These are phyloP conservation scores for Cnidoscolus chayamansa DNA, from an alignment of 441 rosid genomes.

Conservation along the genomic window DNA sequence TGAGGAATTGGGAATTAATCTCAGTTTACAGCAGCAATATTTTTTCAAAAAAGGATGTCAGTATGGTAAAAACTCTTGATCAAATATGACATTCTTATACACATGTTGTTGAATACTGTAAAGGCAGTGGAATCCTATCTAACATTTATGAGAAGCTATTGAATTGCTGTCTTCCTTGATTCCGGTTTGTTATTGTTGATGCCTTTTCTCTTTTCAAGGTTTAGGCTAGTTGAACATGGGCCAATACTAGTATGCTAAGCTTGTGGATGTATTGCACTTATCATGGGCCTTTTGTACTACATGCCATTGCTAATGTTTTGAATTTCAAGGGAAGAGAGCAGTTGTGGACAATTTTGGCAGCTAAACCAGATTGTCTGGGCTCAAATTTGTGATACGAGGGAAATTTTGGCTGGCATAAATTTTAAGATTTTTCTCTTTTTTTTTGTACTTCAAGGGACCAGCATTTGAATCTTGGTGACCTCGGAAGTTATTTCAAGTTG, in stretches of 20 bases:
- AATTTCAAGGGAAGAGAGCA: not conserved
- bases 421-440: not conserved
- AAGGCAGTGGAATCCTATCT: not conserved
- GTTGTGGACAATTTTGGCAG: not conserved
- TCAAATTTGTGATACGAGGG: not conserved
- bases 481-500: slow-evolving; percentile 4
- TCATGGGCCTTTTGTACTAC: not conserved
- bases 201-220: not conserved
- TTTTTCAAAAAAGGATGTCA: too few species aligned
- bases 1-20: not conserved
- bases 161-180: not conserved
- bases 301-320: not conserved
- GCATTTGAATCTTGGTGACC: not conserved
- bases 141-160: not conserved
- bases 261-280: not conserved
- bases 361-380: not conserved
- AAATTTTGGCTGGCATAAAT: not conserved
- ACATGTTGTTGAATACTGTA: not conserved
- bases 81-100: not conserved
- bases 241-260: not conserved
- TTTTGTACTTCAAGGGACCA: not conserved
- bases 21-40: not conserved
- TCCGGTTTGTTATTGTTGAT: not conserved
- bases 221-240: not conserved
- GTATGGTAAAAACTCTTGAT: not conserved